Evolutionary conservation across 371 early-diverging fungal species (phyloP), one percentile per base, ranked within the genome.

Genomic region (Blyttiomyces sp.): DNA sequence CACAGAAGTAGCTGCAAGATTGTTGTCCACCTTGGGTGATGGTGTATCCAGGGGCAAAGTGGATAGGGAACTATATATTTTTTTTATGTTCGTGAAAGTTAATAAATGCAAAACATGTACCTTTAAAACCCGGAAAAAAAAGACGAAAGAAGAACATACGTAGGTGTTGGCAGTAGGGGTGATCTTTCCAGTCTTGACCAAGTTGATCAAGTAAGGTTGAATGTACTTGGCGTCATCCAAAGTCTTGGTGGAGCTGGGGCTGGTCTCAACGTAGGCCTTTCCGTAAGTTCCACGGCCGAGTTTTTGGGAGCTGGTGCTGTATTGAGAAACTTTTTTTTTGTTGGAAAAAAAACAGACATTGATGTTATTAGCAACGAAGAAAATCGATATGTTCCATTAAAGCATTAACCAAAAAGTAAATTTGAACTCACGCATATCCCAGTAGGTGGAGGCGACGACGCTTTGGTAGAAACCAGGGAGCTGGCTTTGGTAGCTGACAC

Each of bases 11-110:
- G n/a, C n/a, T 7, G 62, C 62, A 62, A 16, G 55, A 54, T n/a
- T 17, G 33, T 9, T n/a, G 11, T 17, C 63, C 63, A 17, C 57
- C 57, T 24, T 57, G 49, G 28, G 43, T 30, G 48, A 63, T 63
- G 48, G 13, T 36, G 54, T 6, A 65, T 49, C 5, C 39, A 43
- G 34, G 68, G 65, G 59, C 68, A 68, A 51, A 71, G 60, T 28
- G 72, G 61, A 43, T 48, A 68, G 17, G 4, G 5, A n/a, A n/a
- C n/a, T n/a, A n/a, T n/a, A n/a, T n/a, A n/a, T n/a, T n/a, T n/a
- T n/a, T n/a, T n/a, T n/a, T 54, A 54, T 55, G n/a, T n/a, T n/a
- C n/a, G n/a, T n/a, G n/a, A n/a, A n/a, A n/a, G n/a, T n/a, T n/a
- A n/a, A n/a, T n/a, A n/a, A n/a, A n/a, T n/a, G n/a, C n/a, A n/a